Evolutionary conservation across 805 yeast species (phyloP), one percentile per base, ranked within the genome.

Genomic region (Yamadazyma sp.): DNA sequence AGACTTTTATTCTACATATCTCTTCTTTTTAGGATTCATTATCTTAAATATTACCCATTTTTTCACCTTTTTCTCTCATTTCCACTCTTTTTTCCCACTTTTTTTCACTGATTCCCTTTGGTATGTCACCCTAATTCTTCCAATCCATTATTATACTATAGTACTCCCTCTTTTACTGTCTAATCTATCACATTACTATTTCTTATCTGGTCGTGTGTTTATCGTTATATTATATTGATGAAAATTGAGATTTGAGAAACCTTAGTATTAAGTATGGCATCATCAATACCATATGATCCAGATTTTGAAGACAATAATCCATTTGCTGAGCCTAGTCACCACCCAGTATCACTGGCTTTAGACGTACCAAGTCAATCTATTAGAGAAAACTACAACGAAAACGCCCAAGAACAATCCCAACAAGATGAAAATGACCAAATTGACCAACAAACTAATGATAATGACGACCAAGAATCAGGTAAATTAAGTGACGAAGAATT

Each of bases 251-350:
- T n/a, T n/a, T n/a, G n/a, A n/a, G n/a, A n/a, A n/a, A n/a, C n/a
- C n/a, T n/a, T n/a, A n/a, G n/a, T n/a, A n/a, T n/a, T n/a, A n/a
- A n/a, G n/a, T 11, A 23, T 23, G 38, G 26, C 34, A 29, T 25
- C 38, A 15, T 16, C 33, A 1, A 53, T 63, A 26, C 69, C 78
- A 1, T 72, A 67, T 47, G 68, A 68, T 38, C 76, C 76, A 5
- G 65, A 62, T 40, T 64, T 63, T 31, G 73, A 68, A 31, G 56
- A 67, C 41, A 68, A 68, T 44, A 67, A 65, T 41, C 70, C 72
- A 13, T 61, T 64, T 42, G 55, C 67, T 0, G 69, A 63, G 34
- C 69, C 67, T 42, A 25, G 35, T 16, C 30, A 24, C 4, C 24
- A 23, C 6, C 9, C 10, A 6, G 16, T 30, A 8, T 32, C 31